These are phyloP conservation scores for Citeromyces siamensis DNA, from an alignment of 1,139 yeast species.

Conservation along the genomic window DNA sequence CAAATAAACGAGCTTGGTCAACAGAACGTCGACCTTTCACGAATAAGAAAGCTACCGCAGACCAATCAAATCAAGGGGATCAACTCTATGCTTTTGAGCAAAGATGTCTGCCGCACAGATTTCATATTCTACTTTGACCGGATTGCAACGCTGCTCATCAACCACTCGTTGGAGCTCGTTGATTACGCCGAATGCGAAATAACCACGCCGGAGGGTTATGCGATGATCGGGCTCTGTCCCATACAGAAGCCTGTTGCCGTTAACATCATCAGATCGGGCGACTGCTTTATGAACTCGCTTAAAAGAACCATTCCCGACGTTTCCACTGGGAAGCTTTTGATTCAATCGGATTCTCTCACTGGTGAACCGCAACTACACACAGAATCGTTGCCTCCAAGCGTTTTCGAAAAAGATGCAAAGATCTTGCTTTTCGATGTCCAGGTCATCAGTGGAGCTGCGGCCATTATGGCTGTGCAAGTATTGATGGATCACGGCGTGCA, in stretches of 20 bases:
- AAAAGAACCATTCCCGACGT: slow-evolving; percentile 69
- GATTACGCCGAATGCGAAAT: slow-evolving; percentile 20
- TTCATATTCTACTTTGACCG: slow-evolving; percentile 82
- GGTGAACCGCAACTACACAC: slow-evolving; percentile 92
- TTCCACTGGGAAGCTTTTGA: slow-evolving; percentile 68
- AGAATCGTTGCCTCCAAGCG: slow-evolving; percentile 37
- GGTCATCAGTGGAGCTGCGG: slow-evolving; percentile 84
- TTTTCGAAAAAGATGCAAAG: slow-evolving; percentile 21
- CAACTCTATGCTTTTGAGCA: slow-evolving; percentile 54
- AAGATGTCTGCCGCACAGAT: slow-evolving; percentile 49
- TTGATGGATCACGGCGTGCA: slow-evolving; percentile 70
- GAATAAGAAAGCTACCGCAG: slow-evolving; percentile 28
- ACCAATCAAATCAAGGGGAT: slow-evolving; percentile 66
- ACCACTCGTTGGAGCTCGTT: slow-evolving; percentile 46
- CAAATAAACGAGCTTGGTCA: slow-evolving; percentile 44
- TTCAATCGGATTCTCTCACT: slow-evolving; percentile 77
- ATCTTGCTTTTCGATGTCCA: slow-evolving; percentile 78
- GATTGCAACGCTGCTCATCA: slow-evolving; percentile 56
- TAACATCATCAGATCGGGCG: slow-evolving; percentile 82
- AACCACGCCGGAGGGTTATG: slow-evolving; percentile 31
- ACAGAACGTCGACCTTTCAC: slow-evolving; percentile 8
- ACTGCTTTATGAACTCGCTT: slow-evolving; percentile 73
- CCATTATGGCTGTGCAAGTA: slow-evolving; percentile 89
- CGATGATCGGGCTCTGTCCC: slow-evolving; percentile 10
- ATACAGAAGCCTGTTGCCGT: slow-evolving; percentile 53